Evolutionary conservation across 352 stramenopile species (phyloP).

Genomic region (Vaucheria bursata): DNA sequence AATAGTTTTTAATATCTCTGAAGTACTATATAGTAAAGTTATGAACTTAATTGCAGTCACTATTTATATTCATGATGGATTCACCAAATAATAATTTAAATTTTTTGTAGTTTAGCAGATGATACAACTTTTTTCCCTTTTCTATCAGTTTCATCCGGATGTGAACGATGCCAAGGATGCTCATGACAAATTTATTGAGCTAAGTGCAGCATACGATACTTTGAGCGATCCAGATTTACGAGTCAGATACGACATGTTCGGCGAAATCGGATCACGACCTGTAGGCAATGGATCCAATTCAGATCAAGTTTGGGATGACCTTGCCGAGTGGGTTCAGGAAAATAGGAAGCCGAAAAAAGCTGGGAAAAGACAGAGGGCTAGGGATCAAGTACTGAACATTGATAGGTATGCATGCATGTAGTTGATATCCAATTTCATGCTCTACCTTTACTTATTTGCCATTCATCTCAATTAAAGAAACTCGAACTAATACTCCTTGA

Average conservation of each 20-base stretch:
- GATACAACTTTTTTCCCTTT: no score
- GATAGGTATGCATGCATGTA: no score
- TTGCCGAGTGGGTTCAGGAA: slow-evolving; percentile 1
- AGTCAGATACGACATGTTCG: neutral
- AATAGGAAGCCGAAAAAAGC: neutral
- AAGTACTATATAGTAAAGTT: no score
- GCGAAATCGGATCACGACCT: neutral
- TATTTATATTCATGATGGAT: no score
- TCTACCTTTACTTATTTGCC: no score
- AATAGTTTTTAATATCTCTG: no score
- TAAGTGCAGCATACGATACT: neutral
- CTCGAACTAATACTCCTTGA: no score
- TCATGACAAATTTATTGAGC: neutral
- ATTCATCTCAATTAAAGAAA: no score
- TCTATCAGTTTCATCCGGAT: neutral
- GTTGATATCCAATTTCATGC: no score
- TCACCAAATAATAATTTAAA: no score
- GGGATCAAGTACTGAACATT: neutral
- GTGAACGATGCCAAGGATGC: slow-evolving; percentile 2
- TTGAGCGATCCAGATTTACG: neutral
- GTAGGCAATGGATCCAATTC: neutral
- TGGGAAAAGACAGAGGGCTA: neutral
- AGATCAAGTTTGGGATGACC: slow-evolving; percentile 8
- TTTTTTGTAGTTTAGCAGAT: no score
- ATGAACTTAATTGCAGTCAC: no score